A percentile compares a stretch with the other conserved stretches of the same genome.
These are phyloP conservation scores for Candida buenavistaensis DNA, from an alignment of 1,139 yeast genomes.

Conservation along the genomic window DNA sequence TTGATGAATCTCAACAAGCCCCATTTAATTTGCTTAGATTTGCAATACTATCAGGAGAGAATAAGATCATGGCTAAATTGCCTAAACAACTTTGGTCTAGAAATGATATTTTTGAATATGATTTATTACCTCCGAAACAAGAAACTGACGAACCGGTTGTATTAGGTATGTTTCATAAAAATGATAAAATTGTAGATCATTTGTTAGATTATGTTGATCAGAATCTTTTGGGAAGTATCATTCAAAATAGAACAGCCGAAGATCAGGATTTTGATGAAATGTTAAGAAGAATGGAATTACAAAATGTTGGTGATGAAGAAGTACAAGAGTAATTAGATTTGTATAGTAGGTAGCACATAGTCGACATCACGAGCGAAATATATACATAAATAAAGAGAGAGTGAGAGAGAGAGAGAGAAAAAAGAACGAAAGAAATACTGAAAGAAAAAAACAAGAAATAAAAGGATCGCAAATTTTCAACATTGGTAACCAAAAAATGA, in stretches of 20 bases:
- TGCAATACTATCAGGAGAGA: constrained; percentile 69
- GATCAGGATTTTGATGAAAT: constrained; percentile 28
- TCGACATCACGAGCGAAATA: too few relatives aligned
- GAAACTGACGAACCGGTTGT: constrained; percentile 18
- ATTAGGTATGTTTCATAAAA: constrained; percentile 22
- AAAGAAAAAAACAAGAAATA: too few relatives aligned
- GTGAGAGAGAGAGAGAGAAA: too few relatives aligned
- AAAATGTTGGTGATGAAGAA: constrained; percentile 11
- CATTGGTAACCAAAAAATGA: constrained; percentile 24
- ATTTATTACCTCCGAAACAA: constrained; percentile 53
- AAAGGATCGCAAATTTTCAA: too few relatives aligned
- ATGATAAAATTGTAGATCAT: constrained; percentile 27
- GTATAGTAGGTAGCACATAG: too few relatives aligned
- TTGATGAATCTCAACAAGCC: constrained; percentile 23
- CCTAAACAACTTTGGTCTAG: constrained; percentile 64
- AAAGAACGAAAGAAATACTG: too few relatives aligned
- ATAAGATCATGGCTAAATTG: constrained; percentile 64
- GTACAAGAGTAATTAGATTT: constrained; percentile 1
- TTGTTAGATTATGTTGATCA: constrained; percentile 40
- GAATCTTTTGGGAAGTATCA: constrained; percentile 37
- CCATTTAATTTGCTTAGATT: constrained; percentile 66
- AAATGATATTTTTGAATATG: constrained; percentile 66
- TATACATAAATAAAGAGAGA: too few relatives aligned
- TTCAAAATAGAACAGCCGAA: constrained; percentile 30
- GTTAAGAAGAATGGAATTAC: constrained; percentile 17